A percentile compares a stretch with the other conserved stretches of the same genome.
Conservation (phyloP, 352 stramenopile genomes). For the Lagenidium giganteum region DNA sequence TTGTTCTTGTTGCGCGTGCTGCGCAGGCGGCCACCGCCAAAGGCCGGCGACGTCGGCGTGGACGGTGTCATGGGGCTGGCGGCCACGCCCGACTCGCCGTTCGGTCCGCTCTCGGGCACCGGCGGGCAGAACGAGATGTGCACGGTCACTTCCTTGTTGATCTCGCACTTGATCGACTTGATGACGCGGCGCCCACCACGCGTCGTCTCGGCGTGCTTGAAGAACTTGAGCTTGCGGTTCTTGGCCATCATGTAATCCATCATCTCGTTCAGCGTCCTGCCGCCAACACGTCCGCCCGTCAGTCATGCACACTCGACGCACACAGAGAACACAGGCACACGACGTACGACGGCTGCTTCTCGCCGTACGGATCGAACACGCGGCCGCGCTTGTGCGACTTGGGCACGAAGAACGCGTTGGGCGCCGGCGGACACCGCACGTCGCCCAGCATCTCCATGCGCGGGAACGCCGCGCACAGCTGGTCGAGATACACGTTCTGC, state of each 20-base stretch:
- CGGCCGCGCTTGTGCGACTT: slow-evolving; percentile 80
- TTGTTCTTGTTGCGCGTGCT: slow-evolving; percentile 82
- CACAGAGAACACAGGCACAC: not conserved
- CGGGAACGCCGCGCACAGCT: slow-evolving; percentile 62
- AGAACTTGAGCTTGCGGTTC: slow-evolving; percentile 87
- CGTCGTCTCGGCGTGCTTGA: slow-evolving; percentile 83
- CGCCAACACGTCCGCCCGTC: not conserved
- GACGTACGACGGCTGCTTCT: slow-evolving; percentile 72
- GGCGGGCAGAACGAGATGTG: slow-evolving; percentile 76
- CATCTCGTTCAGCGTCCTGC: slow-evolving; percentile 80
- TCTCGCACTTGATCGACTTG: slow-evolving; percentile 80
- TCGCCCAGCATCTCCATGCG: slow-evolving; percentile 81
- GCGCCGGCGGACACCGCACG: slow-evolving; percentile 62
- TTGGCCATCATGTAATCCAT: slow-evolving; percentile 89
- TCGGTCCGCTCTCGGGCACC: slow-evolving; percentile 75
- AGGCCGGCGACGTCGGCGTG: slow-evolving; percentile 76
- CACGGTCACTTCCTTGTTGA: slow-evolving; percentile 84
- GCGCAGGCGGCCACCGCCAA: slow-evolving; percentile 55
- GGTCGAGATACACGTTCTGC: slow-evolving; percentile 76
- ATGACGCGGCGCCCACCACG: slow-evolving; percentile 81
- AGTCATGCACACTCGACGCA: not conserved
- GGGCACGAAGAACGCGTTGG: slow-evolving; percentile 66
- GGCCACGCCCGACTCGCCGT: slow-evolving; percentile 72
- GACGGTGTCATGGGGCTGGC: slow-evolving; percentile 85
- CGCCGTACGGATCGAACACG: slow-evolving; percentile 78